Conservation (phyloP, 306 rosid genomes). For the Trichosanthes truncata region DNA sequence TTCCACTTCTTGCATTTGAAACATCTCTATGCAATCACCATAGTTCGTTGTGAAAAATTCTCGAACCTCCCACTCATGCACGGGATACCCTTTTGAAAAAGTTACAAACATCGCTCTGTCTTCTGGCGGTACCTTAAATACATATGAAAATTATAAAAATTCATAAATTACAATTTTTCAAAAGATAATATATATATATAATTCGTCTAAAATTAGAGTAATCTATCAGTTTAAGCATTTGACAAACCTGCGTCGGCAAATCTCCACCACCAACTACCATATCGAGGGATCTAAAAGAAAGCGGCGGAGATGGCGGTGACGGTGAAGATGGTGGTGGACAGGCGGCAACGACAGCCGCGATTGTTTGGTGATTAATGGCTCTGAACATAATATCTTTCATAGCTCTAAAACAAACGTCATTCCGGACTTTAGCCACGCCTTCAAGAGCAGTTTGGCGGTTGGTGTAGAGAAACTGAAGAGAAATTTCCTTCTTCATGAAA, state of each 20-base stretch:
- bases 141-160: no score
- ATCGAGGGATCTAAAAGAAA: neutral
- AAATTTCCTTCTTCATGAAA: slow-evolving; percentile 29
- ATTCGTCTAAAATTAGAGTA: no score
- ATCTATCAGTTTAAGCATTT: no score
- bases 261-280: neutral
- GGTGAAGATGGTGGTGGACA: neutral
- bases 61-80: slow-evolving; percentile 47
- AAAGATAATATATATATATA: no score
- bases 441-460: slow-evolving; percentile 9
- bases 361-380: slow-evolving; percentile 5
- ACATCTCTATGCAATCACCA: slow-evolving; percentile 52
- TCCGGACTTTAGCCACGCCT: slow-evolving; percentile 21
- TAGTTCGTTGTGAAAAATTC: slow-evolving; percentile 23
- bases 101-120: slow-evolving; percentile 67
- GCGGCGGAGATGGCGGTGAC: neutral
- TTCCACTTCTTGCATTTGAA: slow-evolving; percentile 52
- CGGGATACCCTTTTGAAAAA: slow-evolving; percentile 55
- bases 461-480: slow-evolving; percentile 15
- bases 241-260: neutral
- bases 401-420: slow-evolving; percentile 31
- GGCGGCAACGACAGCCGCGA: no score
- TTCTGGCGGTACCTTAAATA: slow-evolving; percentile 19
- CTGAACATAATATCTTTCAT: slow-evolving; percentile 36
- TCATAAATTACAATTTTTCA: no score